These are phyloP conservation scores for Alternaria triticina DNA, from an alignment of 2,329 filamentous ascomycete species.

Conservation along the genomic window DNA sequence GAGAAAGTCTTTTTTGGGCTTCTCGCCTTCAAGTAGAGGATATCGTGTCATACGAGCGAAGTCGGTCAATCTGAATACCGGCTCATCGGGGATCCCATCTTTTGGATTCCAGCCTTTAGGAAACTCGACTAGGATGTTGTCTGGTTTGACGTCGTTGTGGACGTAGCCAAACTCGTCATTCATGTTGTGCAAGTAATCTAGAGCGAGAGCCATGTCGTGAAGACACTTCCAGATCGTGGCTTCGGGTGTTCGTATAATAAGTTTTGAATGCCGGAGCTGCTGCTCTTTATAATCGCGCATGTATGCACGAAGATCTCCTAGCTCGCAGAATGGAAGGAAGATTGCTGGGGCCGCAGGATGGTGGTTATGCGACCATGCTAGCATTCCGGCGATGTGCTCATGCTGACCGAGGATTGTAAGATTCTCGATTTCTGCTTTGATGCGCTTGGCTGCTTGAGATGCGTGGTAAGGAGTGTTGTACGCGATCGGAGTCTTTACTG, in stretches of 20 bases:
- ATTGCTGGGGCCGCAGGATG: slow-evolving; percentile 18
- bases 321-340: slow-evolving; percentile 24
- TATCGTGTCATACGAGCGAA: slow-evolving; percentile 20
- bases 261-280: not conserved
- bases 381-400: slow-evolving; percentile 18
- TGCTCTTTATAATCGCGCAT: not conserved
- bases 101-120: not conserved
- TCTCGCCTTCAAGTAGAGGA: not conserved
- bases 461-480: not conserved
- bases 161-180: slow-evolving; percentile 56
- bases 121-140: slow-evolving; percentile 79
- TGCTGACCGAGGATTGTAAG: slow-evolving; percentile 6
- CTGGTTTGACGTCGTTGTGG: slow-evolving; percentile 90
- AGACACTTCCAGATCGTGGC: slow-evolving; percentile 36
- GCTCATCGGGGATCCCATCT: slow-evolving; percentile 16
- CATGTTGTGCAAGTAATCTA: slow-evolving; percentile 29
- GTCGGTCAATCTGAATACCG: slow-evolving; percentile 34
- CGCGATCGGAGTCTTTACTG: not conserved
- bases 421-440: not conserved
- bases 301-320: slow-evolving; percentile 24
- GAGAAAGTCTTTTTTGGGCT: not conserved
- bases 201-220: slow-evolving; percentile 27
- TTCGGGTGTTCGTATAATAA: slow-evolving; percentile 19
- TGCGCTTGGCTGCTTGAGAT: not conserved
- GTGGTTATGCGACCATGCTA: slow-evolving; percentile 3